A percentile compares a stretch with the other conserved stretches of the same genome.
These are phyloP conservation scores for Blastobotrys terrestris DNA, from an alignment of 805 yeast species.

Conservation along the genomic window DNA sequence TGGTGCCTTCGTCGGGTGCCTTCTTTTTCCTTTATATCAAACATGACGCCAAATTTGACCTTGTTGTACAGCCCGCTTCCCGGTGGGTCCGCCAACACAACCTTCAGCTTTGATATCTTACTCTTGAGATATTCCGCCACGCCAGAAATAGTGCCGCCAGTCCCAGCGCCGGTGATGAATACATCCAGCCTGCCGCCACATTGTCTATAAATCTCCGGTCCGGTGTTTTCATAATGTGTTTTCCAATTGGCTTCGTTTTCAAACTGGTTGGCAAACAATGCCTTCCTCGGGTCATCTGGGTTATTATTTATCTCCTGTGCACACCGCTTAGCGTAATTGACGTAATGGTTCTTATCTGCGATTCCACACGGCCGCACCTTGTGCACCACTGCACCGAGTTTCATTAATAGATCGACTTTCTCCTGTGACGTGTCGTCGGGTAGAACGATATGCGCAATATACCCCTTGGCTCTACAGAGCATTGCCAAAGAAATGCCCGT, in stretches of 20 bases:
- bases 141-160: conserved; percentile 97
- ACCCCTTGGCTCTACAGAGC: conserved; percentile 83
- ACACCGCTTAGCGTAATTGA: conserved; percentile 71
- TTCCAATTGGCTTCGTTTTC: conserved; percentile 91
- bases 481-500: conserved; percentile 93
- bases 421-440: conserved; percentile 92
- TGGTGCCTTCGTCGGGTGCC: conserved; percentile 94
- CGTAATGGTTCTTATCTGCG: conserved; percentile 89
- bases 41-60: conserved; percentile 89
- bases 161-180: conserved; percentile 89
- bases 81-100: conserved; percentile 88
- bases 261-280: conserved; percentile 91
- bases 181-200: conserved; percentile 58
- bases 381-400: conserved; percentile 77
- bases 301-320: conserved; percentile 45
- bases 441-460: conserved; percentile 83
- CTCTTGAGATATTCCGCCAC: conserved; percentile 69
- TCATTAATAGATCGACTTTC: conserved; percentile 61
- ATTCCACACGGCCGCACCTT: conserved; percentile 92
- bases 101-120: conserved; percentile 36
- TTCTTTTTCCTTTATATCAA: conserved; percentile 79
- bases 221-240: conserved; percentile 75
- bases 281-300: conserved; percentile 38
- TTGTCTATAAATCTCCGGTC: conserved; percentile 86
- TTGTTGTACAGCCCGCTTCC: conserved; percentile 89